A percentile compares a stretch with the other conserved stretches of the same genome.
Conservation (phyloP, 2,329 filamentous ascomycete genomes). For the Cladosporium phlei region DNA sequence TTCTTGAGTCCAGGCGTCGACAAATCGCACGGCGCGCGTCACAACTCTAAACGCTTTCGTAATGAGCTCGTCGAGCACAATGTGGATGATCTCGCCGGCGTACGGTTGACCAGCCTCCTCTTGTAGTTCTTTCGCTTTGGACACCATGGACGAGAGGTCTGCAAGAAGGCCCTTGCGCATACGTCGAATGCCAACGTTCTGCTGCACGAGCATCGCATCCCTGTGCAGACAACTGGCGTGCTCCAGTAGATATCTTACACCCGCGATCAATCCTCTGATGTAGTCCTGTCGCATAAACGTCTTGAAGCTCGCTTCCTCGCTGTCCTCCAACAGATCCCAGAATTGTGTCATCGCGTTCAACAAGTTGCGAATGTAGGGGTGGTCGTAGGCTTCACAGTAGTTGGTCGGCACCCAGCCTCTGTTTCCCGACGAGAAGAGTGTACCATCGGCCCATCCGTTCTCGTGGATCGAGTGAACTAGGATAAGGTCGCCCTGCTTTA, state of each 20-base stretch:
- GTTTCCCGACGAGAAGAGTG: constrained; percentile 75
- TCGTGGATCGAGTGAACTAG: constrained; percentile 94
- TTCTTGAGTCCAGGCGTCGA: constrained; percentile 67
- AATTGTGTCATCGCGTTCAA: constrained; percentile 84
- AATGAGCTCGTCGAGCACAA: constrained; percentile 86
- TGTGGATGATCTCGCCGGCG: constrained; percentile 58
- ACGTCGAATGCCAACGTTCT: constrained; percentile 69
- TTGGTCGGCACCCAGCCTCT: constrained; percentile 97
- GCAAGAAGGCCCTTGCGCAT: constrained; percentile 83
- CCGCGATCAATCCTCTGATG: constrained; percentile 88
- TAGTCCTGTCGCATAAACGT: constrained; percentile 90
- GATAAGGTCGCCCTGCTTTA: constrained; percentile 87
- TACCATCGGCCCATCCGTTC: constrained; percentile 98
- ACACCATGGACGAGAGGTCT: constrained; percentile 83
- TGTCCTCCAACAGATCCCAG: constrained; percentile 78
- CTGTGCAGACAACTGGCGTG: constrained; percentile 80
- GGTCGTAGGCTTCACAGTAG: constrained; percentile 93
- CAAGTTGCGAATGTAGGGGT: constrained; percentile 76
- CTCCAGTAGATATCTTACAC: constrained; percentile 85
- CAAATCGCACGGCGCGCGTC: constrained; percentile 81
- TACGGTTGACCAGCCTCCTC: constrained; percentile 58
- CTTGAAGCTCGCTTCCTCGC: constrained; percentile 61
- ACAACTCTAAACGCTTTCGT: constrained; percentile 90
- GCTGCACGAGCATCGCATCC: constrained; percentile 69
- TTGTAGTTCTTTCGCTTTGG: constrained; percentile 79